Evolutionary conservation across 2,329 filamentous ascomycete genomes (phyloP), one percentile per base, ranked within the genome.

Genomic region (Colletotrichum agaves): DNA sequence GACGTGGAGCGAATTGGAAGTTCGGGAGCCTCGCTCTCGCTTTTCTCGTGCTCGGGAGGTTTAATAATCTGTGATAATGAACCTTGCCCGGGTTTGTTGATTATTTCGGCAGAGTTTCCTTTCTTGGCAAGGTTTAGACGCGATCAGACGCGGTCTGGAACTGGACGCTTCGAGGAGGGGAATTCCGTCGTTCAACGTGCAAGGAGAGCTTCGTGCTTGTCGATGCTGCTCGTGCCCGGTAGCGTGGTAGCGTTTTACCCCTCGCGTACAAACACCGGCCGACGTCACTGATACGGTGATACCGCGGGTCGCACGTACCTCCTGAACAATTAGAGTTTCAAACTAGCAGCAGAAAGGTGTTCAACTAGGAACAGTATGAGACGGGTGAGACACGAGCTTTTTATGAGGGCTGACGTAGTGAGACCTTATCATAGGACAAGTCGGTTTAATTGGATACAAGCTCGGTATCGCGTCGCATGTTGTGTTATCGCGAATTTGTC

Each of bases 251-350:
- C 47, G 47, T 52, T 43, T 41, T 39, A 41, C 53, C 53, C 49
- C 49, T 33, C 39, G 41, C 58, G 19, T 41, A 55, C 58, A 33
- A 13, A 13, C 47, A 52, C 47, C 27, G 1, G 27, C 47, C 41
- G 63, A 56, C 58, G 63, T 63, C 63, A 67, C 35, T 33, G 17
- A 27, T 7, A 11, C 39, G 15, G 37, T 23, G 49, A 52, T 41
- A 50, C 31, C 31, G 37, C 50, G 52, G 19, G 63, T 67, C 17
- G 52, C 59, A 67, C 63, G 63, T 67, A 43, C 59, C 31, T 37
- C 19, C 33, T 39, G 31, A 41, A 61, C 35, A n/a, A 57, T 50
- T 63, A 67, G 10, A 57, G 59, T 67, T 63, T 49, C 33, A 55
- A 37, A 12, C 44, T 53, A 57, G 31, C 15, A 33, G 47, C 15